phyloP scores from a whole-genome alignment of 352 stramenopile species.

The Ophiocytium majus region DNA sequence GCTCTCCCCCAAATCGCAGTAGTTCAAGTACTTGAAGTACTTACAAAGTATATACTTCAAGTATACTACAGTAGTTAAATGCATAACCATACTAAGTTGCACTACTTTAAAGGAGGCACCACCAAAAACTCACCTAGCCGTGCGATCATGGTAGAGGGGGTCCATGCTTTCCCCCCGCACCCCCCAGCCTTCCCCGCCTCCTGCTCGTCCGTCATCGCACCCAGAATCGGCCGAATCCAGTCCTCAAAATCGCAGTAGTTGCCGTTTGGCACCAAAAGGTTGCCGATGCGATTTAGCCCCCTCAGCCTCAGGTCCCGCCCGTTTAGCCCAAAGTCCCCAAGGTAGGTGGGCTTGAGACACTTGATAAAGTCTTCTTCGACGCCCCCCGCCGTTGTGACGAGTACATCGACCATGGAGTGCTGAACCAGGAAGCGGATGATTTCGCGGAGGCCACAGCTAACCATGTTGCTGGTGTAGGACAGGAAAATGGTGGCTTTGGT shows the following conservation, averaged over 20 bases:
- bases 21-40: too few relatives aligned
- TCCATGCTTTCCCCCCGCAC: constrained; percentile 73
- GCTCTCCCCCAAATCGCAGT: constrained; percentile 62
- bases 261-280: constrained; percentile 99
- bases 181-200: constrained; percentile 60
- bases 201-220: constrained; percentile 97
- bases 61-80: too few relatives aligned
- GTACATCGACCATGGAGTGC: constrained; percentile 97
- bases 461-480: constrained; percentile 98
- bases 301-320: constrained; percentile 59
- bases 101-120: too few relatives aligned
- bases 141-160: constrained; percentile 92
- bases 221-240: constrained; percentile 88
- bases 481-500: constrained; percentile 98
- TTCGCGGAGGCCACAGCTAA: constrained; percentile 96
- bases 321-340: constrained; percentile 95
- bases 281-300: constrained; percentile 98
- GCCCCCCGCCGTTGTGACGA: constrained; percentile 83
- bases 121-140: constrained; percentile 81
- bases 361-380: constrained; percentile 99
- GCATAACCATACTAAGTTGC: too few relatives aligned
- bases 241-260: constrained; percentile 99
- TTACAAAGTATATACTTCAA: too few relatives aligned
- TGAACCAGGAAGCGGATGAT: constrained; percentile 94
- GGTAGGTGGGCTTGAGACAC: constrained; percentile 95